Percentiles rank a stretch among this genome's conserved stretches.
Evolutionary conservation across 108 stramenopile genomes (phyloP).

Genomic region (Nitzschia sp.): DNA sequence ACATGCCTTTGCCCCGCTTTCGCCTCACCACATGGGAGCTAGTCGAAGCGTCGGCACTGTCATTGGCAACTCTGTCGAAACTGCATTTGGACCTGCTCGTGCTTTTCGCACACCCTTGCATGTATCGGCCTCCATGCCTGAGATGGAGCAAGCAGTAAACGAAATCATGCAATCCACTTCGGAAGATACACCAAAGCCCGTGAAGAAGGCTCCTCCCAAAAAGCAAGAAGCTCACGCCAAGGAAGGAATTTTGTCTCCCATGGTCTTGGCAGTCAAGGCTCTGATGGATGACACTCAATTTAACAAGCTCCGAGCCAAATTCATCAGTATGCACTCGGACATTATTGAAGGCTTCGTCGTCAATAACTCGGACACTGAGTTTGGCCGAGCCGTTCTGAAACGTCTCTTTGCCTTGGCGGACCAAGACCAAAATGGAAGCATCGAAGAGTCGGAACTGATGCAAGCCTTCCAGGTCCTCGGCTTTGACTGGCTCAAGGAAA

Average conservation of each 20-base stretch:
- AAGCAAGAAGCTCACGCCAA: background rate
- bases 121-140: background rate
- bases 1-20: background rate
- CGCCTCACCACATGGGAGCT: background rate
- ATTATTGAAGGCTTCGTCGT: slow-evolving; percentile 64
- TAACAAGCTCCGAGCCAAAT: slow-evolving; percentile 67
- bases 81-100: too few relatives aligned
- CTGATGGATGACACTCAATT: slow-evolving; percentile 54
- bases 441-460: slow-evolving; percentile 51
- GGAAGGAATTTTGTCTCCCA: slow-evolving; percentile 64
- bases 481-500: slow-evolving; percentile 55
- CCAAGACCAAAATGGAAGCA: slow-evolving; percentile 45
- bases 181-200: background rate
- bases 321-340: slow-evolving; percentile 63
- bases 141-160: background rate
- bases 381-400: slow-evolving; percentile 50
- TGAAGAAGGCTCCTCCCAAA: background rate
- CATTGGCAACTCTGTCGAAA: too few relatives aligned
- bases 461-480: slow-evolving; percentile 50
- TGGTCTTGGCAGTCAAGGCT: slow-evolving; percentile 48
- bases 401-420: slow-evolving; percentile 55
- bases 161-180: background rate
- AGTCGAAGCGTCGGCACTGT: too few relatives aligned
- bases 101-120: background rate
- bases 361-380: slow-evolving; percentile 49